Conservation (phyloP, 2,329 filamentous ascomycete species). For the Aphanocladium album region DNA sequence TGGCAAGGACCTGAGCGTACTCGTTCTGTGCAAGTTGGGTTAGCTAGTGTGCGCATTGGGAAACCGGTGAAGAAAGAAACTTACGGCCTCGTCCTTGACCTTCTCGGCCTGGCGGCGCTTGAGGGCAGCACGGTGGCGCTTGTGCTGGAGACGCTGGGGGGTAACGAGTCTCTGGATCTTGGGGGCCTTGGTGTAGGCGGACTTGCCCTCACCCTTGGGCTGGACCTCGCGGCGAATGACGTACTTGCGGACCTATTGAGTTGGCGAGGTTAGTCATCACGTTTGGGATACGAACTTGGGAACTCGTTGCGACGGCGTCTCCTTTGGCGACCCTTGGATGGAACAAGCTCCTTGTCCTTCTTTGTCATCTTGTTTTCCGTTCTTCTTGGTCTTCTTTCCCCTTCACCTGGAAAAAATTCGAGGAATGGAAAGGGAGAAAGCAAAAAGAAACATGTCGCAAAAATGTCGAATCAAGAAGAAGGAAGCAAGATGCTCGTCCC, state of each 20-base stretch:
- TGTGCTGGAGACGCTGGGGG: constrained; percentile 99
- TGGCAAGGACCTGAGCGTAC: constrained; percentile 92
- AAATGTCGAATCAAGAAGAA: constrained; percentile 5
- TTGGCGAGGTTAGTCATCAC: neutral
- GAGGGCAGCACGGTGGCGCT: constrained; percentile 95
- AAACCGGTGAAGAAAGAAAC: constrained; percentile 30
- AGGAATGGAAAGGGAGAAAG: neutral
- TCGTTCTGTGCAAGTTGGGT: constrained; percentile 65
- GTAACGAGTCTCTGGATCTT: constrained; percentile 99
- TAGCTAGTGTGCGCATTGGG: constrained; percentile 30
- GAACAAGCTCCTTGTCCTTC: constrained; percentile 11
- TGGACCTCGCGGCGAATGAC: constrained; percentile 98
- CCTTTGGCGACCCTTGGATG: neutral
- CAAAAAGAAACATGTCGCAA: neutral
- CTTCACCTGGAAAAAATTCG: too few relatives aligned
- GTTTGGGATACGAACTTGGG: neutral
- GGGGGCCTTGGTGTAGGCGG: constrained; percentile 99
- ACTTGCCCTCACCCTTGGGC: constrained; percentile 96
- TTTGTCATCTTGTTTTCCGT: neutral
- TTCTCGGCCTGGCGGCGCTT: constrained; percentile 97
- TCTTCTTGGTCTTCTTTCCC: neutral
- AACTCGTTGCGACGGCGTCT: neutral
- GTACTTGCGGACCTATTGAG: constrained; percentile 88
- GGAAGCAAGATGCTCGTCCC: constrained; percentile 12
- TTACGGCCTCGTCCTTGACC: constrained; percentile 97